phyloP scores from a whole-genome alignment of 768 basidiomycete species.

The Pleurotus ostreatus region DNA sequence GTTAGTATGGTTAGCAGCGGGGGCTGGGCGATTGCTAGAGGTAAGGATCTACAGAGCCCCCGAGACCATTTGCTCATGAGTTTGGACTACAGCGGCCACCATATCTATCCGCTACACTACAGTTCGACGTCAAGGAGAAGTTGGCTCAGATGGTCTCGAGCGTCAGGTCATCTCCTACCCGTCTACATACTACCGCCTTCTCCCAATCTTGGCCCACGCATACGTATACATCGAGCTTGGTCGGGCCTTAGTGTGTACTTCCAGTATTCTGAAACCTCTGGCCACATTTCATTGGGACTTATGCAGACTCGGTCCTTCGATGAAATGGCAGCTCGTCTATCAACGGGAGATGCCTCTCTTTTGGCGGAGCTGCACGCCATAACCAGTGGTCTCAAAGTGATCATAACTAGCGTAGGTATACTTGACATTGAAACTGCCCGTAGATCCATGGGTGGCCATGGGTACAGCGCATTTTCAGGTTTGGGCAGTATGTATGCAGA shows the following conservation, averaged over 20 bases:
- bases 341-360: slow-evolving; percentile 52
- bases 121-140: slow-evolving; percentile 65
- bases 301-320: slow-evolving; percentile 47
- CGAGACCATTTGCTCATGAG: neutral
- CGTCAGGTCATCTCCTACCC: slow-evolving; percentile 68
- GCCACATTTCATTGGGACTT: neutral
- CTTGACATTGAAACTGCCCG: slow-evolving; percentile 63
- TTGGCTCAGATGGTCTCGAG: slow-evolving; percentile 49
- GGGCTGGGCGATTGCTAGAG: slow-evolving; percentile 65
- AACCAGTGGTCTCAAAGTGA: slow-evolving; percentile 64
- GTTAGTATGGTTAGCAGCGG: slow-evolving; percentile 59
- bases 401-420: slow-evolving; percentile 47
- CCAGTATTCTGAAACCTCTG: neutral
- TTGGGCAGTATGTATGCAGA: slow-evolving; percentile 63
- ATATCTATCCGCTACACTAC: slow-evolving; percentile 70
- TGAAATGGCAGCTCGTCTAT: slow-evolving; percentile 42
- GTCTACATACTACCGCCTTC: slow-evolving; percentile 66
- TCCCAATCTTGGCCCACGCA: slow-evolving; percentile 65
- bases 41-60: slow-evolving; percentile 24
- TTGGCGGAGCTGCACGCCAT: slow-evolving; percentile 73
- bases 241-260: slow-evolving; percentile 43
- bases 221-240: slow-evolving; percentile 70
- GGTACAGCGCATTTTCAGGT: slow-evolving; percentile 66
- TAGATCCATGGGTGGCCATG: slow-evolving; percentile 74
- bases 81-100: slow-evolving; percentile 38